phyloP scores from a whole-genome alignment of 177 flowering plant genomes.

The Vitis hybrid region DNA sequence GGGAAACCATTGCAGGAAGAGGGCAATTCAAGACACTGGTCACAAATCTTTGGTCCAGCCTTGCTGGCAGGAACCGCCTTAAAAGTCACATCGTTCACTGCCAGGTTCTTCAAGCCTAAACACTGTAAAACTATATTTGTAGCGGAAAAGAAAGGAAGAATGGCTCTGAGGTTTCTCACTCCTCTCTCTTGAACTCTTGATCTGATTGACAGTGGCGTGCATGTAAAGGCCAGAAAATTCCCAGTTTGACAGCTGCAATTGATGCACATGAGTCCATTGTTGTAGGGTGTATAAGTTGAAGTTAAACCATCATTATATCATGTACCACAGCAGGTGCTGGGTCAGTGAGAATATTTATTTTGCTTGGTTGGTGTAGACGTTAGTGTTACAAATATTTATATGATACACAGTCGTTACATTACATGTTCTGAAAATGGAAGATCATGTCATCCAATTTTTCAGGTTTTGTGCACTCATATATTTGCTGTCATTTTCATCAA shows the following conservation, averaged over 20 bases:
- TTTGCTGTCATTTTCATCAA: too few relatives aligned
- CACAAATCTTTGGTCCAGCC: conserved; percentile 71
- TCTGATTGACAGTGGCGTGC: not conserved
- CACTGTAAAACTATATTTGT: not conserved
- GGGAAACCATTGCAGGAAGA: conserved; percentile 84
- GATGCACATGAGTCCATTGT: not conserved
- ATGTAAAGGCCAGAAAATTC: not conserved
- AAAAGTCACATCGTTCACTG: conserved; percentile 60
- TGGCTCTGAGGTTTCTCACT: not conserved
- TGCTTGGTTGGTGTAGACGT: not conserved
- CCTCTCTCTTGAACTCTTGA: not conserved
- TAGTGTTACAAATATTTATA: conserved; percentile 15
- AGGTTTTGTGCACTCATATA: not conserved
- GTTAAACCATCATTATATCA: not conserved
- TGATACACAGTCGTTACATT: conserved; percentile 12
- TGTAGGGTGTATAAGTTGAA: not conserved
- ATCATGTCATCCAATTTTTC: not conserved
- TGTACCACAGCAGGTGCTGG: not conserved
- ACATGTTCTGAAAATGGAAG: conserved; percentile 9
- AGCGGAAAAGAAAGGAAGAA: not conserved
- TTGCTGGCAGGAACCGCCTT: conserved; percentile 68
- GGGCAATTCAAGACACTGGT: conserved; percentile 74
- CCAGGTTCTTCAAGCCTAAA: conserved; percentile 72
- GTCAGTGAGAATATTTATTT: conserved; percentile 14
- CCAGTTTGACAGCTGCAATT: not conserved